Evolutionary conservation across 2,329 filamentous ascomycete species (phyloP), one percentile per base, ranked within the genome.

Genomic region (Harringtonia lauricola): DNA sequence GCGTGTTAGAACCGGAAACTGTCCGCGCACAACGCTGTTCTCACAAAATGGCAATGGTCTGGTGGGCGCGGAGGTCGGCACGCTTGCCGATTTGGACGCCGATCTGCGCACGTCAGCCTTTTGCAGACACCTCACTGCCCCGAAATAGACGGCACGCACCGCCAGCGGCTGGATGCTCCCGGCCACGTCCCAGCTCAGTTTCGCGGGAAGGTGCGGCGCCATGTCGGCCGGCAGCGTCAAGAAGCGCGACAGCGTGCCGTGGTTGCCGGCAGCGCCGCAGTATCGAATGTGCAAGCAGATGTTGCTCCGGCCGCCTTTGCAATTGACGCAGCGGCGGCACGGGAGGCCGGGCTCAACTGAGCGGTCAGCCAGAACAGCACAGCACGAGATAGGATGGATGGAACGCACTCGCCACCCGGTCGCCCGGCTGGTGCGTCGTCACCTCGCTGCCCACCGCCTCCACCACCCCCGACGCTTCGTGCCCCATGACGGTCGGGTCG

Each of bases 221-320:
- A 94, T 94, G 62, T 95, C 90, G 54, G 84, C 79, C 2, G 89
- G 86, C 12, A 90, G 70, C 12, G 70, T 59, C 70, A 89, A 95
- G 70, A 89, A 94, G 43, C 86, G 84, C 1, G 88, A 83, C 42
- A 96, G 68, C 1, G 90, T 95, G 37, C 89, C 89, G 60, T 95
- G 81, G 59, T 82, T 80, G 3, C 89, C 90, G 13, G 90, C 90
- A 13, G 89, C 95, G 2, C 90, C 89, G 26, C 90, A 89, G 58
- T 96, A 96, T 19, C 67, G 68, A 86, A 96, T 95, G 45, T 86
- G 73, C 5, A 76, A 72, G 64, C 90, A 96, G n/a, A 95, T 78
- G 62, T 95, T 95, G 70, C 95, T 95, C 53, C 79, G 76, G 45
- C 90, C 90, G 35, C 74, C 71, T 53, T 86, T 83, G 70, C 89